phyloP scores from a whole-genome alignment of 1,284 basidiomycete species.

The Inonotus hispidus region DNA sequence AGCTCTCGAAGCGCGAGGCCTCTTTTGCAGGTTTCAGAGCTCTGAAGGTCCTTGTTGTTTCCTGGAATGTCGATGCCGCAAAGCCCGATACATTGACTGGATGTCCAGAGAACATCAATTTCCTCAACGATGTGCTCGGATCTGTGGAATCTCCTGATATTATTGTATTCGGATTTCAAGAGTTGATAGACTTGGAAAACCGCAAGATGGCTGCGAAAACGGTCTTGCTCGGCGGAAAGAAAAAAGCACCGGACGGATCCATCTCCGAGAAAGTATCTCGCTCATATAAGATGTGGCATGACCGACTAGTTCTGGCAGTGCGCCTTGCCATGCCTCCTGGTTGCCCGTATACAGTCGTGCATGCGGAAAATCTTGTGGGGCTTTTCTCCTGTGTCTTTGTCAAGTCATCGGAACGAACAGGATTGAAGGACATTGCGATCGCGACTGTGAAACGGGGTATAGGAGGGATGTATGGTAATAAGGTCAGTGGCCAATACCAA shows the following conservation, averaged over 20 bases:
- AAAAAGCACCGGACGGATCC: constrained; percentile 27
- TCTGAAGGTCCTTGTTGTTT: constrained; percentile 76
- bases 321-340: constrained; percentile 62
- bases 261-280: constrained; percentile 77
- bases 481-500: constrained; percentile 45
- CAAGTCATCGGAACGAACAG: constrained; percentile 52
- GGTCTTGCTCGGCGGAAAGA: constrained; percentile 64
- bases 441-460: constrained; percentile 88
- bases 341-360: constrained; percentile 70
- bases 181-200: constrained; percentile 90
- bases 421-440: constrained; percentile 68
- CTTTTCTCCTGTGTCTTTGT: constrained; percentile 88
- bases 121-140: constrained; percentile 66
- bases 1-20: constrained; percentile 68
- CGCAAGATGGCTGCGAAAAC: constrained; percentile 90
- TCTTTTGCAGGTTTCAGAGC: constrained; percentile 79
- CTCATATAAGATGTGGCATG: constrained; percentile 86
- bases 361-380: constrained; percentile 88
- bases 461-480: constrained; percentile 92
- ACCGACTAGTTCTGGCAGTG: constrained; percentile 72
- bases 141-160: constrained; percentile 80
- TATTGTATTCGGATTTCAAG: constrained; percentile 92
- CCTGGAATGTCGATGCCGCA: constrained; percentile 93
- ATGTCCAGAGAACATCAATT: constrained; percentile 58
- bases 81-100: constrained; percentile 71